Conservation (phyloP, 345 rosid species). For the Brassica incana region DNA sequence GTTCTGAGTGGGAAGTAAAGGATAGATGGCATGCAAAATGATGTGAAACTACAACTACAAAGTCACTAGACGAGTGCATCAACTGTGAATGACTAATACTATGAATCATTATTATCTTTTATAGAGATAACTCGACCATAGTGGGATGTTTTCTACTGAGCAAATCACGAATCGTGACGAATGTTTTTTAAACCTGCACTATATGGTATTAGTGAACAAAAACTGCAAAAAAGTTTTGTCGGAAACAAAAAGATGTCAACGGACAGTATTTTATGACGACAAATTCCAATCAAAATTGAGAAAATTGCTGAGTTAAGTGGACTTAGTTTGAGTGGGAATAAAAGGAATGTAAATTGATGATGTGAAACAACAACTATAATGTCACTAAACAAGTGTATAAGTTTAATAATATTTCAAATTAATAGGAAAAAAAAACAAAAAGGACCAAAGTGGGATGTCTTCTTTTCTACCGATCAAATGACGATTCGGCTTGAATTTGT, state of each 20-base stretch:
- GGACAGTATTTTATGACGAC: background rate
- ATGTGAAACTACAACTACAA: conserved; percentile 25
- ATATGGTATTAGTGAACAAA: background rate
- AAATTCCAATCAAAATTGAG: background rate
- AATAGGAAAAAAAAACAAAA: background rate
- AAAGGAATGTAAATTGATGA: conserved; percentile 2
- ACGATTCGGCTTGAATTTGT: conserved; percentile 5
- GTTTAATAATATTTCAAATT: background rate
- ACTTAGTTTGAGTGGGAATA: background rate
- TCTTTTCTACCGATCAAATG: background rate
- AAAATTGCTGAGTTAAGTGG: background rate
- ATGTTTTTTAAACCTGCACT: background rate
- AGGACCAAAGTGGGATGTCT: background rate
- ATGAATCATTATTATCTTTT: background rate
- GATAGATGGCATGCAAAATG: conserved; percentile 16
- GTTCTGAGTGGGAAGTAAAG: conserved; percentile 8
- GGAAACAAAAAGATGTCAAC: background rate
- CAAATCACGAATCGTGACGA: background rate
- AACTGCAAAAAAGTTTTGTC: background rate
- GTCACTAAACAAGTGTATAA: conserved; percentile 17
- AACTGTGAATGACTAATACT: background rate
- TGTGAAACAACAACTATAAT: conserved; percentile 24
- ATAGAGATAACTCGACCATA: background rate
- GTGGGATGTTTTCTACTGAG: background rate
- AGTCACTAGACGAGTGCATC: conserved; percentile 15